These are phyloP conservation scores for Dactylellina drechsleri DNA, from an alignment of 2,329 filamentous ascomycete genomes.

Conservation along the genomic window DNA sequence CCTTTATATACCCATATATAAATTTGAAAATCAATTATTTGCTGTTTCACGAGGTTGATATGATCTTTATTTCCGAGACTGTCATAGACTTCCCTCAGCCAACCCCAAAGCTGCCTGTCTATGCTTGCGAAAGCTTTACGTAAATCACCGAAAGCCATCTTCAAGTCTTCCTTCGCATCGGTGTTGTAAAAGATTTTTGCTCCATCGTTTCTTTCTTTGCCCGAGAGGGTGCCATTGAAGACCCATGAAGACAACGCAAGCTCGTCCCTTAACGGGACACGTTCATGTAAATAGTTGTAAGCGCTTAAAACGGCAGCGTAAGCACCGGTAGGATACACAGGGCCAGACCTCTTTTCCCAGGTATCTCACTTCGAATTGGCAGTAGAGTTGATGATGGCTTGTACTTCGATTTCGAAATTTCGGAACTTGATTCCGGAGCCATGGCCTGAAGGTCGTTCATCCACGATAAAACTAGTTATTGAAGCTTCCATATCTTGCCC, in stretches of 20 bases:
- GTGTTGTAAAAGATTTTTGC: conserved; percentile 14
- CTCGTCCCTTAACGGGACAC: conserved; percentile 6
- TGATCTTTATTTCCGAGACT: conserved; percentile 5
- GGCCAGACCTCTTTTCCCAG: background rate
- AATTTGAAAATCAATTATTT: conserved; percentile 7
- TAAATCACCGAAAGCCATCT: conserved; percentile 11
- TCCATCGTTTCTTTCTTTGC: background rate
- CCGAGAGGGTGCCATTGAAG: conserved; percentile 22
- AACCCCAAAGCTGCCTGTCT: background rate
- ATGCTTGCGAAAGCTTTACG: conserved; percentile 3
- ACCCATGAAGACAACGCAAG: conserved; percentile 12
- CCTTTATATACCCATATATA: conserved; percentile 24
- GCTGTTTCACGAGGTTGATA: conserved; percentile 4
- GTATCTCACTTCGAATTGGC: conserved; percentile 23
- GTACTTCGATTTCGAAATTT: conserved; percentile 18
- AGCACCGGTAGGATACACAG: background rate
- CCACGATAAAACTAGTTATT: background rate
- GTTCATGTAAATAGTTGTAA: background rate
- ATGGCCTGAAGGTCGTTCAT: background rate
- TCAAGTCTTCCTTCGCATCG: conserved; percentile 24
- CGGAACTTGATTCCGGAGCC: background rate
- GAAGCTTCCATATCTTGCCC: background rate
- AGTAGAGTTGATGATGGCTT: conserved; percentile 17
- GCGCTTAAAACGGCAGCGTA: conserved; percentile 10
- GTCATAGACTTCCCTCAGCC: background rate